phyloP scores from a whole-genome alignment of 805 yeast species.

The Cyberlindnera maritima region DNA sequence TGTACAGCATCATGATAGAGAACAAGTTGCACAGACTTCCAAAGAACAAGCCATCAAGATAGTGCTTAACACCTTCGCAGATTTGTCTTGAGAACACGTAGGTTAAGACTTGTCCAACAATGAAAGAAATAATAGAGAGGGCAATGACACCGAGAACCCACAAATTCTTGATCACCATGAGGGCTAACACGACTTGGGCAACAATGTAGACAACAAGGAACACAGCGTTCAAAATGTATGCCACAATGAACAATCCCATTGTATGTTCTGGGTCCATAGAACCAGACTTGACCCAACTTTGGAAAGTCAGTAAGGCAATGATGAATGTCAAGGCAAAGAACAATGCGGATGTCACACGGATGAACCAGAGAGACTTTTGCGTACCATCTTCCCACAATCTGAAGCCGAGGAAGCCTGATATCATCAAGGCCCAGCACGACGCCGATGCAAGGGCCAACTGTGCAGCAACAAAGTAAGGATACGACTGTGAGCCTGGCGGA shows the following conservation, averaged over 20 bases:
- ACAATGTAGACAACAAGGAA: slow-evolving; percentile 59
- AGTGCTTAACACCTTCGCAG: slow-evolving; percentile 75
- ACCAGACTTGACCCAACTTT: slow-evolving; percentile 51
- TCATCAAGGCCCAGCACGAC: slow-evolving; percentile 63
- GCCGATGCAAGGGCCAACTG: slow-evolving; percentile 77
- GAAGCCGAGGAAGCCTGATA: slow-evolving; percentile 78
- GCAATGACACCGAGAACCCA: slow-evolving; percentile 91
- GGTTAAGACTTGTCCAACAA: slow-evolving; percentile 72
- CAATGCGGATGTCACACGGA: slow-evolving; percentile 48
- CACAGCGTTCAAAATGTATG: slow-evolving; percentile 69
- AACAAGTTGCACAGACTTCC: slow-evolving; percentile 78
- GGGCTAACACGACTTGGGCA: slow-evolving; percentile 66
- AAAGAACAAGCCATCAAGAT: slow-evolving; percentile 86
- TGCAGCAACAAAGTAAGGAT: slow-evolving; percentile 77
- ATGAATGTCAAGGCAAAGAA: slow-evolving; percentile 68
- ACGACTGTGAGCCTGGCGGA: slow-evolving; percentile 77
- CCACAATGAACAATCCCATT: slow-evolving; percentile 64
- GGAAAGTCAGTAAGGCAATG: slow-evolving; percentile 69
- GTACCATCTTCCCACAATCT: slow-evolving; percentile 97
- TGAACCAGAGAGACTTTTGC: slow-evolving; percentile 50
- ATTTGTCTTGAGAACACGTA: slow-evolving; percentile 66
- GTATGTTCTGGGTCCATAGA: slow-evolving; percentile 51
- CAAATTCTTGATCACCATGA: slow-evolving; percentile 64
- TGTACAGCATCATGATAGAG: slow-evolving; percentile 91
- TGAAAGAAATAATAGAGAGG: slow-evolving; percentile 70